Evolutionary conservation across 2,329 filamentous ascomycete genomes (phyloP).

Genomic region (Erysiphe neolycopersici): DNA sequence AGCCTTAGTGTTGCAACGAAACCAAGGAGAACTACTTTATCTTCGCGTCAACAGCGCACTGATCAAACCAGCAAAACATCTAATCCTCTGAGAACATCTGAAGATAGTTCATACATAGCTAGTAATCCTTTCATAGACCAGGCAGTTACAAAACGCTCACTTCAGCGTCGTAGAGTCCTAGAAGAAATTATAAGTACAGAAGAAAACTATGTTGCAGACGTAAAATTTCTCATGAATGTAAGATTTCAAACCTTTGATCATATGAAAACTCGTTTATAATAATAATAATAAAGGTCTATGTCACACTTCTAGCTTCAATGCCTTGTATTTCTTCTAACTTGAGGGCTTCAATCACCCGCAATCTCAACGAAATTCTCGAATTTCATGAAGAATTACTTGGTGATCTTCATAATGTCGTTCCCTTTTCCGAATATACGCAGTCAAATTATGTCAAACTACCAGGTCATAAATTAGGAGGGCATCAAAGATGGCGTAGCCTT

Average conservation of each 20-base stretch:
- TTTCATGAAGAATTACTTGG: constrained; percentile 61
- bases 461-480: constrained; percentile 6
- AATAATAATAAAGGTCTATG: constrained; percentile 30
- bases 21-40: constrained; percentile 25
- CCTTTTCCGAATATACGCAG: constrained; percentile 36
- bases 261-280: constrained; percentile 25
- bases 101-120: constrained; percentile 36
- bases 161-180: constrained; percentile 52
- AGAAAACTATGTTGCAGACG: constrained; percentile 63
- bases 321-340: constrained; percentile 36
- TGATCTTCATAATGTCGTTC: constrained; percentile 44
- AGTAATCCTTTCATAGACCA: constrained; percentile 29
- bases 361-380: constrained; percentile 52
- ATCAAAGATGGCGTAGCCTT: constrained; percentile 22
- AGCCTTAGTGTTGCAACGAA: constrained; percentile 41
- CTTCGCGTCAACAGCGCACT: constrained; percentile 29
- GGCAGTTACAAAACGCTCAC: constrained; percentile 40
- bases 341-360: constrained; percentile 49
- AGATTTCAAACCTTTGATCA: constrained; percentile 16
- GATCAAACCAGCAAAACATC: constrained; percentile 37
- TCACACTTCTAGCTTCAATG: constrained; percentile 46
- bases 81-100: constrained; percentile 31
- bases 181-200: constrained; percentile 73
- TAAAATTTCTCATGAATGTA: constrained; percentile 71
- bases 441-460: constrained; percentile 10